Evolutionary conservation across 768 basidiomycete genomes (phyloP).

Genomic region (Melanogaster broomeanus): DNA sequence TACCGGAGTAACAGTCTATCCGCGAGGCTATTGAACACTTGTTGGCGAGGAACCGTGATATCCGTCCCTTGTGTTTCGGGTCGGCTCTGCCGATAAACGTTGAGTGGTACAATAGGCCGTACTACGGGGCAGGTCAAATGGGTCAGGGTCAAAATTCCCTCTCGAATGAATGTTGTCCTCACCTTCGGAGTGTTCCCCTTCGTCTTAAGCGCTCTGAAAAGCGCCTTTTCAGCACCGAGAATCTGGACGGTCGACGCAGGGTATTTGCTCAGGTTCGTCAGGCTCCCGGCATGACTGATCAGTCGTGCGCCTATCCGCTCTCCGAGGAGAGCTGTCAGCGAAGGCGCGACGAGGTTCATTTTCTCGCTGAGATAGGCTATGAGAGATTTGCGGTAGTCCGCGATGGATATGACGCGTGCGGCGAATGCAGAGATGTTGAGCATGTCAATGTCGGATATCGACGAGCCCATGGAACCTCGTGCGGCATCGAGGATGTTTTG

Average conservation of each 20-base stretch:
- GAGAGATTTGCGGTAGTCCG: constrained; percentile 92
- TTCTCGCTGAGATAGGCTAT: constrained; percentile 89
- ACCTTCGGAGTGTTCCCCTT: constrained; percentile 99
- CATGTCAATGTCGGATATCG: constrained; percentile 90
- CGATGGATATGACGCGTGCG: constrained; percentile 83
- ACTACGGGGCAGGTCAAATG: constrained; percentile 51
- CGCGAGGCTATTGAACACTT: constrained; percentile 97
- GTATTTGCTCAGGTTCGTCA: constrained; percentile 97
- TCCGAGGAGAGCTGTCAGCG: constrained; percentile 85
- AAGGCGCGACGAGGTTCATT: constrained; percentile 97
- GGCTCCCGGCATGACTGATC: constrained; percentile 94
- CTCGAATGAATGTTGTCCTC: neutral
- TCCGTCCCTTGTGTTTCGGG: constrained; percentile 93
- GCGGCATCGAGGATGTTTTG: constrained; percentile 95
- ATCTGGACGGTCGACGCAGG: constrained; percentile 98
- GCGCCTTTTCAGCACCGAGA: constrained; percentile 95
- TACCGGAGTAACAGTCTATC: constrained; percentile 93
- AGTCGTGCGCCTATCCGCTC: constrained; percentile 91
- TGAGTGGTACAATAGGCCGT: constrained; percentile 97
- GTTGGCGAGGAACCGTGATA: constrained; percentile 98
- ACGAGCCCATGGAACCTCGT: constrained; percentile 91
- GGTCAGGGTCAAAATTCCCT: neutral
- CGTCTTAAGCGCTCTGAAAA: constrained; percentile 96
- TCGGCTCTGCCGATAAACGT: constrained; percentile 95
- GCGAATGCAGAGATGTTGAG: constrained; percentile 95